Evolutionary conservation across 2,329 filamentous ascomycete species (phyloP).

Genomic region (Aspergillus transmontanensis): DNA sequence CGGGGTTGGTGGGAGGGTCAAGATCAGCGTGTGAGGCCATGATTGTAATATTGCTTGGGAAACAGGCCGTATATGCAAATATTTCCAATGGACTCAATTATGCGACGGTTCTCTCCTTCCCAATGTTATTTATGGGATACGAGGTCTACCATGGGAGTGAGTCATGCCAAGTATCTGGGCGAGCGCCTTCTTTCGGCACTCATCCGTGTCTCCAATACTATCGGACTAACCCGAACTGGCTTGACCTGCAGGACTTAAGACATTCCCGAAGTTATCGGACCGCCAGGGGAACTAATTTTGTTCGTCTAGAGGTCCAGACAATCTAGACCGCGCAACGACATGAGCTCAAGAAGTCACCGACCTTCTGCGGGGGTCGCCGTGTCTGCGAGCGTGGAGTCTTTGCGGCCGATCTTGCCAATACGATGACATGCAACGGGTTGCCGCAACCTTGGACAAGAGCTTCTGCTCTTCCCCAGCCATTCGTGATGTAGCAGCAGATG

Average conservation of each 20-base stretch:
- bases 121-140: neutral
- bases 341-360: slow-evolving; percentile 24
- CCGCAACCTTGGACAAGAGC: slow-evolving; percentile 18
- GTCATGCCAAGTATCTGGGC: neutral
- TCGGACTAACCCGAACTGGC: neutral
- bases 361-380: slow-evolving; percentile 23
- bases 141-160: neutral
- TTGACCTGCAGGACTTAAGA: neutral
- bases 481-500: slow-evolving; percentile 28
- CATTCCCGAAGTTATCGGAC: neutral
- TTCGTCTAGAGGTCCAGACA: neutral
- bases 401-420: slow-evolving; percentile 23
- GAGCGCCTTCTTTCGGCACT: too few species aligned
- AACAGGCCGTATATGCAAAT: neutral
- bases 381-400: slow-evolving; percentile 21
- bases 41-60: neutral
- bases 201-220: neutral
- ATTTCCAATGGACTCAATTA: neutral
- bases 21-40: neutral
- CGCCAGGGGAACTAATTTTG: neutral
- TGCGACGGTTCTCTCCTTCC: neutral
- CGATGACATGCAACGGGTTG: slow-evolving; percentile 22
- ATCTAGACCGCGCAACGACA: neutral
- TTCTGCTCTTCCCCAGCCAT: slow-evolving; percentile 40
- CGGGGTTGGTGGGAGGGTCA: neutral